phyloP scores from a whole-genome alignment of 1,139 yeast species.

The Kodamaea arcana region DNA sequence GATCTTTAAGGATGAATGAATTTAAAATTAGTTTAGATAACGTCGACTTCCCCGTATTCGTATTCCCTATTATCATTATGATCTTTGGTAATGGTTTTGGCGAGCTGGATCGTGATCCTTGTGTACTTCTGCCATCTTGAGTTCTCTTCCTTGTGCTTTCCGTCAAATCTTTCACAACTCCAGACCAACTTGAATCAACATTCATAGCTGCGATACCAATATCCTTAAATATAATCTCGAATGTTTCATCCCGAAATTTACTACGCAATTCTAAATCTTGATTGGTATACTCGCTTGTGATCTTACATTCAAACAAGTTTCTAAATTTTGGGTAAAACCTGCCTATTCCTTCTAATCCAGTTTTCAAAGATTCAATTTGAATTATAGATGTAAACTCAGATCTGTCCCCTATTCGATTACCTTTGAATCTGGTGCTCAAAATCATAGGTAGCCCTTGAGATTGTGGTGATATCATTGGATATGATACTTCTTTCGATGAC shows the following conservation, averaged over 20 bases:
- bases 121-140: neutral
- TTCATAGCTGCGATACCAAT: constrained; percentile 24
- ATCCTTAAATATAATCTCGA: constrained; percentile 34
- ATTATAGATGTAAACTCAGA: constrained; percentile 41
- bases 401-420: neutral
- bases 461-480: constrained; percentile 46
- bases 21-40: constrained; percentile 57
- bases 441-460: constrained; percentile 56
- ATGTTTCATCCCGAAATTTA: constrained; percentile 22
- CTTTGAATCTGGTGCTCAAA: constrained; percentile 27
- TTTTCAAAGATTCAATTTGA: constrained; percentile 28
- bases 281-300: constrained; percentile 11
- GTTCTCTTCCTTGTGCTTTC: neutral
- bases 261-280: constrained; percentile 6
- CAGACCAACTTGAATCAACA: constrained; percentile 20
- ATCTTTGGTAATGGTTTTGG: constrained; percentile 11
- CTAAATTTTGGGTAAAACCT: constrained; percentile 48
- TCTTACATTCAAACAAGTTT: constrained; percentile 27
- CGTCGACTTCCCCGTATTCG: constrained; percentile 84
- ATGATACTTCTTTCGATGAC: constrained; percentile 14
- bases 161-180: constrained; percentile 8
- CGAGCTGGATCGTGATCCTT: neutral
- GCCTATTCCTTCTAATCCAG: constrained; percentile 49
- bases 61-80: constrained; percentile 41
- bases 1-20: constrained; percentile 19